Evolutionary conservation across 1,284 basidiomycete species (phyloP).

Genomic region (Boletus smithii): DNA sequence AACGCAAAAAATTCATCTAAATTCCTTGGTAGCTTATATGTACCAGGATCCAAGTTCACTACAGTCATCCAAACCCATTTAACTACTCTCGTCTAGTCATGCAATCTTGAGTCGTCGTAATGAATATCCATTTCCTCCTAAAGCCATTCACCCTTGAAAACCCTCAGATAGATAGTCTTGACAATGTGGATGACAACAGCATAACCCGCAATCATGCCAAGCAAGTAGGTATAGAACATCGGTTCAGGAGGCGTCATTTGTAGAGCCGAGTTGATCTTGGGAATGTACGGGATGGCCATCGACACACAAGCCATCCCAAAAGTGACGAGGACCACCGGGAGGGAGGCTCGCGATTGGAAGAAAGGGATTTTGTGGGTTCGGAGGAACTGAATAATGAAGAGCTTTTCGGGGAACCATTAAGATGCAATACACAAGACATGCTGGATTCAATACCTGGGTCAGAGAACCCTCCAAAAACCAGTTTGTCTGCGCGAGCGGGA

Average conservation of each 20-base stretch:
- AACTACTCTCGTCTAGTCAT: background rate
- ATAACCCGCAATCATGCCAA: constrained; percentile 23
- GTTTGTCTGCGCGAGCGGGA: constrained; percentile 31
- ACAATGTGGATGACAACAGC: constrained; percentile 27
- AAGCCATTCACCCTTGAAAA: constrained; percentile 32
- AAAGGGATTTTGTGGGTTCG: constrained; percentile 32
- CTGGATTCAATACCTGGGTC: constrained; percentile 29
- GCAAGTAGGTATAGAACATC: constrained; percentile 29
- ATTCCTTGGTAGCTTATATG: background rate
- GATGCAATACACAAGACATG: background rate
- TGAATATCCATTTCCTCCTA: constrained; percentile 1
- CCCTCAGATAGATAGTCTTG: constrained; percentile 28
- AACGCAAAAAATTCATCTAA: background rate
- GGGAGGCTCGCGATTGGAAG: constrained; percentile 32
- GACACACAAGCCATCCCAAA: constrained; percentile 33
- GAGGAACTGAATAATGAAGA: constrained; percentile 35
- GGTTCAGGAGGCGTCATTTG: constrained; percentile 32
- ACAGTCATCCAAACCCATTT: background rate
- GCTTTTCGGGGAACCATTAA: constrained; percentile 20
- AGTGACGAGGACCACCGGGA: constrained; percentile 27
- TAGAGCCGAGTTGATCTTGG: constrained; percentile 31
- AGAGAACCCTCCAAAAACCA: constrained; percentile 34
- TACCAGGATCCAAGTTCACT: background rate
- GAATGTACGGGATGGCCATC: constrained; percentile 35
- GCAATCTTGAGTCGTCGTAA: background rate